phyloP scores from a whole-genome alignment of 306 rosid species.

The Trifolium pratense region DNA sequence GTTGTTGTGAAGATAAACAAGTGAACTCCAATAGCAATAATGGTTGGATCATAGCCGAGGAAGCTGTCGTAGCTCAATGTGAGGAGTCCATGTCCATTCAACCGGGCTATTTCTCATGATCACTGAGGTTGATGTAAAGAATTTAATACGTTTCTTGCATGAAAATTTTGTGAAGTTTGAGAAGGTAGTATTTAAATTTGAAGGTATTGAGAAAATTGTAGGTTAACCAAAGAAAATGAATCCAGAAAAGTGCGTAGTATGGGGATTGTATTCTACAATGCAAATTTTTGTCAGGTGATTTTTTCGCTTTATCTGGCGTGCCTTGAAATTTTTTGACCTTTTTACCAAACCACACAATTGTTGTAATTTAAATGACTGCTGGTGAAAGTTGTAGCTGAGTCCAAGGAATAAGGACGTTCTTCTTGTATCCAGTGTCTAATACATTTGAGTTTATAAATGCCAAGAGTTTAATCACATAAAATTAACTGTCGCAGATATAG shows the following conservation, averaged over 20 bases:
- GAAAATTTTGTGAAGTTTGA: constrained; percentile 9
- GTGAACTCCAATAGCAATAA: constrained; percentile 35
- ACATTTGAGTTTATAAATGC: constrained; percentile 23
- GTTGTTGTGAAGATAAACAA: constrained; percentile 56
- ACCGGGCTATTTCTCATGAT: constrained; percentile 47
- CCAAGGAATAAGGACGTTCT: no score
- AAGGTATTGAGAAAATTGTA: background rate
- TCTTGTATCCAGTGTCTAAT: background rate
- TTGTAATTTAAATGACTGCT: constrained; percentile 17
- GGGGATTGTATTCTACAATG: constrained; percentile 30
- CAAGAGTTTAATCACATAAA: no score
- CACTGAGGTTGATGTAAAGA: background rate
- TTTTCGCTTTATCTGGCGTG: constrained; percentile 12
- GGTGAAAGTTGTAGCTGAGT: constrained; percentile 3
- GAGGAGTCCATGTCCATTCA: constrained; percentile 53
- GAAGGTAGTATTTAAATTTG: background rate
- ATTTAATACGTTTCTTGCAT: constrained; percentile 14
- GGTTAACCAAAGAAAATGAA: constrained; percentile 18
- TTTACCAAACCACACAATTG: background rate
- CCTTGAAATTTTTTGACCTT: background rate
- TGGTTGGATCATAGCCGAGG: constrained; percentile 74
- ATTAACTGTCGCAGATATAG: constrained; percentile 1
- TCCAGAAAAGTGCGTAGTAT: background rate
- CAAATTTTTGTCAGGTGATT: constrained; percentile 11
- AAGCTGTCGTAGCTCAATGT: constrained; percentile 64